Percentiles rank a stretch among this genome's conserved stretches.
Conservation (phyloP, 1,284 basidiomycete genomes). For the Tilletia setariae region DNA sequence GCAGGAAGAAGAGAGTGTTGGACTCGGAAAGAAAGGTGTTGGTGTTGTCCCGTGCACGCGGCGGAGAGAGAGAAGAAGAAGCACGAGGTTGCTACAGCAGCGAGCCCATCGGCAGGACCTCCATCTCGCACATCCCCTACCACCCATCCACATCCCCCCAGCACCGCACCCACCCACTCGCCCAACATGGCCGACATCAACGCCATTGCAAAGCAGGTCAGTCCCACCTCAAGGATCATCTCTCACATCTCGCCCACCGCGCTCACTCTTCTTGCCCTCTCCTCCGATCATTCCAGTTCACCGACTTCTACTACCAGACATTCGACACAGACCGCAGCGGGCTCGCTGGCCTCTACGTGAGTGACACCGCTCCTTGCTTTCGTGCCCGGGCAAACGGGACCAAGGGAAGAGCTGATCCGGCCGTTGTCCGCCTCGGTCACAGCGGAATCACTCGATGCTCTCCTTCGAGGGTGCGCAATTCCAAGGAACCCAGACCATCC, state of each 20-base stretch:
- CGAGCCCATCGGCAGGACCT: neutral
- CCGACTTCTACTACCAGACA: conserved; percentile 56
- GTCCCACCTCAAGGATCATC: neutral
- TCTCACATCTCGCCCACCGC: neutral
- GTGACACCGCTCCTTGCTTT: conserved; percentile 56
- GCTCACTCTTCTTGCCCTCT: conserved; percentile 1
- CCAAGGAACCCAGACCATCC: conserved; percentile 65
- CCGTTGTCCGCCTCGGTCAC: conserved; percentile 19
- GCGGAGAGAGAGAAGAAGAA: neutral
- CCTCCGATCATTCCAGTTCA: conserved; percentile 32
- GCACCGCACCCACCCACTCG: neutral
- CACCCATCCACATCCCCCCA: neutral
- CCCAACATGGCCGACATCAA: conserved; percentile 13
- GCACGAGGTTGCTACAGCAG: neutral
- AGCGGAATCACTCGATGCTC: conserved; percentile 84
- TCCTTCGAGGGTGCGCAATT: conserved; percentile 73
- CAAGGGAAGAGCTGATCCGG: too few relatives aligned
- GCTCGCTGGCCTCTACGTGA: conserved; percentile 70
- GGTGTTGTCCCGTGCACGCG: neutral
- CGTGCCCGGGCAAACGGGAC: too few relatives aligned
- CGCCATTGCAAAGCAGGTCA: conserved; percentile 7
- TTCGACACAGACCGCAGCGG: conserved; percentile 66
- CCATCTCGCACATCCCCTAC: neutral
- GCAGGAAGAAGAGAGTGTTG: neutral
- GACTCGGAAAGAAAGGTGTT: neutral